Base-by-base conservation (phyloP, 2,329 filamentous ascomycete genomes). In the Pleoardoris graminearum region DNA sequence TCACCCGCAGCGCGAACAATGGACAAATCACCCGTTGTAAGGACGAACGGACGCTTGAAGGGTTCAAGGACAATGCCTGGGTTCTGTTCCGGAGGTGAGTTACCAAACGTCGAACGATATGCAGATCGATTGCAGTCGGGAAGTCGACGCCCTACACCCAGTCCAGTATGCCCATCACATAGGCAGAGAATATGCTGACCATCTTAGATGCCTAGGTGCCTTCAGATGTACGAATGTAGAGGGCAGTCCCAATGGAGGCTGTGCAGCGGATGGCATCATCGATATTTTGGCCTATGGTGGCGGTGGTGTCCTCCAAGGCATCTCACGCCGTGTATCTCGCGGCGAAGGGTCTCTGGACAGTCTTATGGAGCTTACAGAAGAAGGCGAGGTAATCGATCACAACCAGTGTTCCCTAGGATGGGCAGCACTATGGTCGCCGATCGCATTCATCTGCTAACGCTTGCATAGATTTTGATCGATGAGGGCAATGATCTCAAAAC, bases 41-140 rank as follows among this genome's bases (percentile, higher is more conserved):
- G n/a, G 29, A 36, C 10, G 27, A 41, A 5, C 16, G 16, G 2
- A 48, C 17, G 11, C 11, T 53, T 10, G 22, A 39, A 5, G 7
- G 35, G 16, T 53, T 49, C 35, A 46, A 45, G n/a, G 46, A 43
- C 33, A n/a, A 36, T 6, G 19, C 14, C 1, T 53, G 51, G 51
- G 35, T 45, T 21, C 45, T 33, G 14, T 49, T 43, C 19, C 46
- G 35, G 16, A 43, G 23, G 39, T 43, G 23, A 43, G 37, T 36
- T 12, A 12, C n/a, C 30, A 12, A 16, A 25, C 6, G 12, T 7
- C 22, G 19, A 5, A 14, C 12, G 30, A 5, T 12, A 12, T 32
- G 4, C 10, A 12, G n/a, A n/a, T 32, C 30, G 4, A 12, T 3
- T 12, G n/a, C 10, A 12, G 3, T 3, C 30, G 10, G 10, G 4